Evolutionary conservation across 1,139 yeast genomes (phyloP), one percentile per base, ranked within the genome.

Genomic region (Kluyveromyces sp.): DNA sequence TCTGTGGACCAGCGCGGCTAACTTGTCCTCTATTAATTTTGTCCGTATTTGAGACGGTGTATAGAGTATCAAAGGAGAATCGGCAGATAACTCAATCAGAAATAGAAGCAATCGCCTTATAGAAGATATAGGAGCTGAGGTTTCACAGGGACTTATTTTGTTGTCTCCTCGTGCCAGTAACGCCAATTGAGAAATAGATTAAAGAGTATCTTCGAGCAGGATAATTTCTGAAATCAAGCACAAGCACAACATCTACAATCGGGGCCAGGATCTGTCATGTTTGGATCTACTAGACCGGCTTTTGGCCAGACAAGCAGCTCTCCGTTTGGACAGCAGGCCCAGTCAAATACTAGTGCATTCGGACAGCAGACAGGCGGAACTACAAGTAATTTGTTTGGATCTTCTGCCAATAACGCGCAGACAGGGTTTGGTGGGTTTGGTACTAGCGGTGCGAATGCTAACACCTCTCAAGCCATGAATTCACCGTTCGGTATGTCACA

Each of bases 341-440:
- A 38, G 35, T 20, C 35, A 4, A 13, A 19, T 11, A 36, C 41
- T 51, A 33, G 38, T 31, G 30, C 44, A n/a, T 70, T 70, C 52
- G 68, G 68, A 16, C 45, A 48, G 20, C 39, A 36, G 26, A 38
- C 45, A 20, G 28, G 43, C n/a, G 34, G 42, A 12, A 34, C 47
- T 22, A 40, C 44, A 13, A 41, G 30, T 34, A 36, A 33, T 19
- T n/a, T 38, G 30, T 49, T 49, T 34, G 51, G 46, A 26, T 36
- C 46, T 41, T 33, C 49, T 26, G 44, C 53, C 35, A 47, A 46
- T 40, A 58, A 56, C 45, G 56, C 65, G 9, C 61, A 64, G 15
- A 71, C 80, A 26, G 83, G 83, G 15, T 78, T 78, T 56, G 83
- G 83, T 33, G 83, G 83, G 26, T 79, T 79, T 62, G 83, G 82